A percentile compares a stretch with the other conserved stretches of the same genome.
Conservation (phyloP, 2,329 filamentous ascomycete genomes). For the Seiridium cupressi region DNA sequence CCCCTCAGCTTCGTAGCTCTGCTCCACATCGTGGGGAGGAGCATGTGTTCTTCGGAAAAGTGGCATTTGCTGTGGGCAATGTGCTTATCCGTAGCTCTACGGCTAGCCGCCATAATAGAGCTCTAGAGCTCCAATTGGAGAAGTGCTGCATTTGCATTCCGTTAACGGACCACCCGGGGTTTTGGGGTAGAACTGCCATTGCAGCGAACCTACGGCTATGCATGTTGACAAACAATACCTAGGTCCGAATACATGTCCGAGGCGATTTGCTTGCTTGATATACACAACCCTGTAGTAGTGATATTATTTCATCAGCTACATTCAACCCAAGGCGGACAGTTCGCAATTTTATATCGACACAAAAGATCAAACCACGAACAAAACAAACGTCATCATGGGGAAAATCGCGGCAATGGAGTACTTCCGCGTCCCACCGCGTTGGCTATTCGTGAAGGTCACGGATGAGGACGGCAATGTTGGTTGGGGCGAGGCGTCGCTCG, state of each 20-base stretch:
- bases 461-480: constrained; percentile 64
- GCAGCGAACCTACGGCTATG: too few relatives aligned
- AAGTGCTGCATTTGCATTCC: too few relatives aligned
- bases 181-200: too few relatives aligned
- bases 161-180: too few relatives aligned
- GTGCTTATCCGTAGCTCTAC: neutral
- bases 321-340: too few relatives aligned
- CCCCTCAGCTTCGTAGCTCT: neutral
- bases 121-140: neutral
- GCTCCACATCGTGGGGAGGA: neutral
- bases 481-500: constrained; percentile 74
- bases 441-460: constrained; percentile 76
- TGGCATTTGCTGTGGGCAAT: neutral
- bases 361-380: neutral
- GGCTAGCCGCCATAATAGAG: neutral
- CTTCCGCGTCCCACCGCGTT: constrained; percentile 71
- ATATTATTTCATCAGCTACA: too few relatives aligned
- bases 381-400: constrained; percentile 36
- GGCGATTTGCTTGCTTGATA: too few relatives aligned
- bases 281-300: too few relatives aligned
- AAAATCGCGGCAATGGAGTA: constrained; percentile 68
- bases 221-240: too few relatives aligned
- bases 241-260: too few relatives aligned
- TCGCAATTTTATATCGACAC: neutral
- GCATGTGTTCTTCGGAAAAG: neutral